These are phyloP conservation scores for Kazachstania taianensis DNA, from an alignment of 805 yeast genomes.

Conservation along the genomic window DNA sequence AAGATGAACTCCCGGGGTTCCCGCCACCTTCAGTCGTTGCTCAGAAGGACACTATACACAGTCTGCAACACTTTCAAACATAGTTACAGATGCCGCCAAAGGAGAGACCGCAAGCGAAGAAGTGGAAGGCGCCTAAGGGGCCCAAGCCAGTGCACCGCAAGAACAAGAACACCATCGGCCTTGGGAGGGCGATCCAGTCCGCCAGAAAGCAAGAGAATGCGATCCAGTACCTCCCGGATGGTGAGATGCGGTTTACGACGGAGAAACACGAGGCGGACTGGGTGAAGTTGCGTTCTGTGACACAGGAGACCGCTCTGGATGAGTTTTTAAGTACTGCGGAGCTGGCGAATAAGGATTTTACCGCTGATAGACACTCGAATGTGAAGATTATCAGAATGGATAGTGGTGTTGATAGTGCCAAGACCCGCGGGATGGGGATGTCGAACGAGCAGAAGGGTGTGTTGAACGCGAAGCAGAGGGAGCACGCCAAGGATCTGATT, in stretches of 20 bases:
- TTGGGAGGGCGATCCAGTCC: conserved; percentile 76
- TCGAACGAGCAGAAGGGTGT: conserved; percentile 56
- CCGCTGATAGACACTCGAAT: conserved; percentile 78
- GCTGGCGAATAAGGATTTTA: conserved; percentile 89
- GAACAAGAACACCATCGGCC: conserved; percentile 73
- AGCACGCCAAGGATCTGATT: conserved; percentile 59
- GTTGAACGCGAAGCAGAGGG: conserved; percentile 51
- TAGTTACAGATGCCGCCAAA: conserved; percentile 39
- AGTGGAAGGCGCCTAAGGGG: conserved; percentile 84
- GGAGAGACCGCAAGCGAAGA: conserved; percentile 40
- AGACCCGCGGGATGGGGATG: conserved; percentile 48
- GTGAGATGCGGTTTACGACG: conserved; percentile 82
- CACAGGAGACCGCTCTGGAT: conserved; percentile 88
- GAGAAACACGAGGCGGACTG: conserved; percentile 74
- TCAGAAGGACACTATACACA: too few relatives aligned
- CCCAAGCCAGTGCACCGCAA: conserved; percentile 83
- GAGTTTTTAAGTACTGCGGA: conserved; percentile 94
- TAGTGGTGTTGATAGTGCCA: conserved; percentile 30
- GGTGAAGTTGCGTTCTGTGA: conserved; percentile 86
- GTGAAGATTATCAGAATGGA: conserved; percentile 78
- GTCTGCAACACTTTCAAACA: too few relatives aligned
- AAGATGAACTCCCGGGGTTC: too few relatives aligned
- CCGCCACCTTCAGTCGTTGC: too few relatives aligned
- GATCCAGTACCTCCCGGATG: conserved; percentile 68
- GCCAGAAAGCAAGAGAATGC: conserved; percentile 60